These are phyloP conservation scores for Arthrinium puccinioides DNA, from an alignment of 2,329 filamentous ascomycete species.

Conservation along the genomic window DNA sequence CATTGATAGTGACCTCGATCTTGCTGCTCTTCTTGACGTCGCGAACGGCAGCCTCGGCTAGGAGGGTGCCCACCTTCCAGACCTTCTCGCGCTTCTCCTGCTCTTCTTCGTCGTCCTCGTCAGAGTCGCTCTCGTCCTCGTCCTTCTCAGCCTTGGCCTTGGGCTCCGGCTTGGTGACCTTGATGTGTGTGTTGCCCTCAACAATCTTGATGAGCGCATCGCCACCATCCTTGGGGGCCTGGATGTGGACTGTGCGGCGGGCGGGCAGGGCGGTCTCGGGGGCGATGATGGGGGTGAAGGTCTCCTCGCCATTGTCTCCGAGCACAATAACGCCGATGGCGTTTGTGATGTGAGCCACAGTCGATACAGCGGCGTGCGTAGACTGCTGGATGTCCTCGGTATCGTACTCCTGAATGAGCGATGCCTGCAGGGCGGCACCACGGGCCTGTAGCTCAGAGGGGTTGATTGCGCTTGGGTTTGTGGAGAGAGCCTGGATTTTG, in stretches of 20 bases:
- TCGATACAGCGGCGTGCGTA: constrained; percentile 90
- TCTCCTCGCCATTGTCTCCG: constrained; percentile 49
- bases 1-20: constrained; percentile 89
- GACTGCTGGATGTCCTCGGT: constrained; percentile 90
- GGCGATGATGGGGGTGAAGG: constrained; percentile 75
- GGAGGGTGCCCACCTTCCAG: constrained; percentile 77
- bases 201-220: constrained; percentile 83
- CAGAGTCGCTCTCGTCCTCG: constrained; percentile 57
- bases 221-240: constrained; percentile 71
- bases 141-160: constrained; percentile 61
- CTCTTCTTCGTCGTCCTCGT: constrained; percentile 69
- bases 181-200: constrained; percentile 86
- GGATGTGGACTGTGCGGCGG: constrained; percentile 73
- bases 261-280: constrained; percentile 87
- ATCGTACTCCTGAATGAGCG: constrained; percentile 90
- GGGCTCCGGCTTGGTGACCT: constrained; percentile 80
- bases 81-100: constrained; percentile 86
- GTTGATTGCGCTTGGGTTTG: constrained; percentile 73
- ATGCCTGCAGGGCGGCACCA: constrained; percentile 92
- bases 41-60: constrained; percentile 81
- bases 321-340: constrained; percentile 76
- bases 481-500: constrained; percentile 74
- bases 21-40: constrained; percentile 82
- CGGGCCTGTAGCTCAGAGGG: constrained; percentile 84
- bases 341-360: constrained; percentile 81